These are phyloP conservation scores for Nephelium lappaceum DNA, from an alignment of 345 rosid species.

Conservation along the genomic window DNA sequence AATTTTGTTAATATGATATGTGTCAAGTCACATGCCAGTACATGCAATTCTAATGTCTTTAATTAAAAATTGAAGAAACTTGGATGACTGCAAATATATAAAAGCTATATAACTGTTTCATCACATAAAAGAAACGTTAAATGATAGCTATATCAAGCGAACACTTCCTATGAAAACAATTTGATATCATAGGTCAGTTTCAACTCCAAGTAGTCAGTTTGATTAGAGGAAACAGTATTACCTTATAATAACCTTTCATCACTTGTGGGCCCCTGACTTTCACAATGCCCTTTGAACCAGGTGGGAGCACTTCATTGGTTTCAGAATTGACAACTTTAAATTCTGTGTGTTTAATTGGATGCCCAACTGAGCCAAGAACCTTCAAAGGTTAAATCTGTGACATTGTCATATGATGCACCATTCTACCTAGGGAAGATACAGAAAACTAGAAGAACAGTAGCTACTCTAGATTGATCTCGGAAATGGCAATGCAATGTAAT, in stretches of 20 bases:
- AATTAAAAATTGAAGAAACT: background rate
- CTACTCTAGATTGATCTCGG: background rate
- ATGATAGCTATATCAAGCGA: background rate
- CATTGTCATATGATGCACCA: slow-evolving; percentile 29
- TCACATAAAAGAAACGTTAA: background rate
- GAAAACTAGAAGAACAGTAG: background rate
- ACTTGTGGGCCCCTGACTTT: slow-evolving; percentile 88
- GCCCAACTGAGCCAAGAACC: slow-evolving; percentile 96
- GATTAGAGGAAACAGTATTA: slow-evolving; percentile 25
- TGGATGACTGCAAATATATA: no score
- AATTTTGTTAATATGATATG: background rate
- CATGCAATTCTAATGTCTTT: background rate
- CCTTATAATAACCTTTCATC: slow-evolving; percentile 97
- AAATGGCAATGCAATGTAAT: background rate
- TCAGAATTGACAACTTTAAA: slow-evolving; percentile 79
- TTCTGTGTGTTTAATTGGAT: slow-evolving; percentile 75
- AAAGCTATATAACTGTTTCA: background rate
- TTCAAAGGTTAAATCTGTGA: slow-evolving; percentile 44
- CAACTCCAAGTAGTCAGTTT: background rate
- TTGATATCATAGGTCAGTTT: background rate
- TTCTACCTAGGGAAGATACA: background rate
- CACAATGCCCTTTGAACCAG: slow-evolving; percentile 80
- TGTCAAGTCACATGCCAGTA: slow-evolving; percentile 1
- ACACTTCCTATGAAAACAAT: background rate
- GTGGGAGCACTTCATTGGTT: slow-evolving; percentile 63